A percentile compares a stretch with the other conserved stretches of the same genome.
These are phyloP conservation scores for Fusarium sp. DNA, from an alignment of 2,329 filamentous ascomycete genomes.

Conservation along the genomic window DNA sequence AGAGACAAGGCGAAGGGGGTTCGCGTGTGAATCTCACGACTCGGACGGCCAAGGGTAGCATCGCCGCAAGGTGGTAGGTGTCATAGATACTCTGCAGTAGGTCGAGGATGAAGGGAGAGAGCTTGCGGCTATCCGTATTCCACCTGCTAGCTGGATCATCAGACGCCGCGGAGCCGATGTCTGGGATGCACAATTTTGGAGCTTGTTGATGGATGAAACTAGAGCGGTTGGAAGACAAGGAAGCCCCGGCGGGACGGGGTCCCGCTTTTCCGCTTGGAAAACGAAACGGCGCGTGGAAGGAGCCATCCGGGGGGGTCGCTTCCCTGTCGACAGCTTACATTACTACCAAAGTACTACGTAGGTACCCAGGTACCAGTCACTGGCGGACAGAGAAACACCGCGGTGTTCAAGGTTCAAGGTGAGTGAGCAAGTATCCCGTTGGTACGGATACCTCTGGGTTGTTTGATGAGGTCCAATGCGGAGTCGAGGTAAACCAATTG, in stretches of 20 bases:
- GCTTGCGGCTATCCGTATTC: not conserved
- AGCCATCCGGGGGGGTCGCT: not conserved
- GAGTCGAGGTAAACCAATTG: not conserved
- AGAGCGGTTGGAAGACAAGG: constrained; percentile 19
- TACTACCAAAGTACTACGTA: not conserved
- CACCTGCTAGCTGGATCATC: not conserved
- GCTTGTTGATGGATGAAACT: constrained; percentile 13
- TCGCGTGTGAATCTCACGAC: not conserved
- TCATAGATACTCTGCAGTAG: not conserved
- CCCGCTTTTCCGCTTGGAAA: constrained; percentile 26
- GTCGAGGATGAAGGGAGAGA: not conserved
- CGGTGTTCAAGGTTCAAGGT: not conserved
- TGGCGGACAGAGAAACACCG: not conserved
- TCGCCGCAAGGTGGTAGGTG: not conserved
- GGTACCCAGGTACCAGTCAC: not conserved
- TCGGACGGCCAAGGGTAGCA: not conserved
- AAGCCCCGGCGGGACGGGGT: constrained; percentile 26
- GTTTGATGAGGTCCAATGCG: not conserved
- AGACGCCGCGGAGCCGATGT: not conserved
- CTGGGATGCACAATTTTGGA: constrained; percentile 3
- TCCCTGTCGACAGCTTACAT: constrained; percentile 19
- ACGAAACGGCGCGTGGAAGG: constrained; percentile 27
- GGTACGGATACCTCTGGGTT: not conserved
- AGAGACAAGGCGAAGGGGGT: not conserved
- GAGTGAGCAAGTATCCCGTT: not conserved